Percentiles rank a stretch among this genome's conserved stretches.
These are phyloP conservation scores for Juncus effusus DNA, from an alignment of 176 grass and related monocot species.

Conservation along the genomic window DNA sequence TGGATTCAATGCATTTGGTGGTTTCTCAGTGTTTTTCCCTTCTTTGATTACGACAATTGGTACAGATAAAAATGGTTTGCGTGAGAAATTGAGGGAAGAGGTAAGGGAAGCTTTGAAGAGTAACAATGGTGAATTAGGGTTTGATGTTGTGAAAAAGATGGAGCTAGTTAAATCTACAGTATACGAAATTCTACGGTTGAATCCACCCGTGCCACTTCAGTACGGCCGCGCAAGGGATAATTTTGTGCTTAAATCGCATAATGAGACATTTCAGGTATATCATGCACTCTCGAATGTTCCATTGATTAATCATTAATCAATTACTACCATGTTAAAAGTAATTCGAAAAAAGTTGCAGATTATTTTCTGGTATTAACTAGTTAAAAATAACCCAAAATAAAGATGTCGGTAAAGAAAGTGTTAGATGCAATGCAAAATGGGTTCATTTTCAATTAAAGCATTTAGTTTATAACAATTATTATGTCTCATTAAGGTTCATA, in stretches of 20 bases:
- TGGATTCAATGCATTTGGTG: slow-evolving; percentile 81
- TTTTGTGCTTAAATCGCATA: slow-evolving; percentile 62
- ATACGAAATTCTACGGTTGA: slow-evolving; percentile 69
- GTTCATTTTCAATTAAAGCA: no score
- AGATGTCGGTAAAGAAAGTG: no score
- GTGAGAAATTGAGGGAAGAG: slow-evolving; percentile 34
- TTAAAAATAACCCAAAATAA: no score
- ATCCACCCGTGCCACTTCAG: slow-evolving; percentile 75
- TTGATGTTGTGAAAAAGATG: slow-evolving; percentile 47
- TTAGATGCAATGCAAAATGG: no score
- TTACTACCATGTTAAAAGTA: no score
- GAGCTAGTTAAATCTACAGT: slow-evolving; percentile 63
- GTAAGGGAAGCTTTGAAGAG: slow-evolving; percentile 34
- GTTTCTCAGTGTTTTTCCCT: slow-evolving; percentile 69
- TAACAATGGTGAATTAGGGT: slow-evolving; percentile 27
- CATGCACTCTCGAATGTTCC: no score
- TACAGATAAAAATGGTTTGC: slow-evolving; percentile 25
- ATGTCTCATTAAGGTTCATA: no score
- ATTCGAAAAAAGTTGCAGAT: no score
- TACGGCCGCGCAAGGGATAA: slow-evolving; percentile 58
- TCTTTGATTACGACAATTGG: slow-evolving; percentile 45
- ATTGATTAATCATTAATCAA: no score
- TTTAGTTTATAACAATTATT: no score
- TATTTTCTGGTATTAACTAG: no score
- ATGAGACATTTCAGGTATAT: slow-evolving; percentile 27